These are phyloP conservation scores for Solanum arcanum DNA, from an alignment of 257 asterid species.

Conservation along the genomic window DNA sequence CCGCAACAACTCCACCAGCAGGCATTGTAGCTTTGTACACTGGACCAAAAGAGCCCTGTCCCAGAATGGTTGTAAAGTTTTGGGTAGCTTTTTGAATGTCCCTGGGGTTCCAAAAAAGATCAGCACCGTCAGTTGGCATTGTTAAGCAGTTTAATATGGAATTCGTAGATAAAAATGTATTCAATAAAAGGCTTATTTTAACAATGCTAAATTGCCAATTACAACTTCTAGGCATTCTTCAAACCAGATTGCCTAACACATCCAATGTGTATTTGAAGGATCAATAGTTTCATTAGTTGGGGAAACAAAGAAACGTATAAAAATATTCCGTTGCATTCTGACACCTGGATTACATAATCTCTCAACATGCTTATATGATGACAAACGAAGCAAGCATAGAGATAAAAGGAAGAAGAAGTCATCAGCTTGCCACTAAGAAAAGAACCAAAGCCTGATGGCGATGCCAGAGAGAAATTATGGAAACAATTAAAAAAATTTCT, in stretches of 20 bases:
- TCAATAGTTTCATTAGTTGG: neutral
- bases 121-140: neutral
- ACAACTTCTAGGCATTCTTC: neutral
- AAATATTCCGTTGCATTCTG: neutral
- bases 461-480: neutral
- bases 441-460: neutral
- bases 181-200: neutral
- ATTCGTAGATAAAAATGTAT: neutral
- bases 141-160: neutral
- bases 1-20: conserved; percentile 79
- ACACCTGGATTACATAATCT: neutral
- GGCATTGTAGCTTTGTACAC: conserved; percentile 89
- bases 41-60: conserved; percentile 97
- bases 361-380: neutral
- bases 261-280: neutral
- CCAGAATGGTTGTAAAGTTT: conserved; percentile 73
- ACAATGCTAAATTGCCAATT: neutral
- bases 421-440: neutral
- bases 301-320: neutral
- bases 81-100: conserved; percentile 89
- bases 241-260: neutral
- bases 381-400: neutral
- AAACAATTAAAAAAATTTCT: neutral
- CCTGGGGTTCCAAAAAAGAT: conserved; percentile 28
- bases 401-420: neutral